Percentiles rank a stretch among this genome's conserved stretches.
Conservation (phyloP, 2,329 filamentous ascomycete genomes). For the Neonectria hederae region DNA sequence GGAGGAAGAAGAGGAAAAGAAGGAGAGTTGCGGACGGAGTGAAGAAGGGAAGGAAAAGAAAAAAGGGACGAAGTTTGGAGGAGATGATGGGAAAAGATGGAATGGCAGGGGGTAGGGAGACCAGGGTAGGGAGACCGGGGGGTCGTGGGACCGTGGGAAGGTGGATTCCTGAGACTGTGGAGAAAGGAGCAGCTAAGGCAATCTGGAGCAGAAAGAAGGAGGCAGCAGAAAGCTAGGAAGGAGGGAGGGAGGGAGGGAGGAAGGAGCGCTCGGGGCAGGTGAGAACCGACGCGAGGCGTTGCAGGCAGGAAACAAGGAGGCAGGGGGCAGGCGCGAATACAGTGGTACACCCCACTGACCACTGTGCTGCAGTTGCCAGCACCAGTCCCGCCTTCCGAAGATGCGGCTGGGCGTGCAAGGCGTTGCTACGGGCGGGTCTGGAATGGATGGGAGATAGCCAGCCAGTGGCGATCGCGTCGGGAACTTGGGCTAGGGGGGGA, state of each 20-base stretch:
- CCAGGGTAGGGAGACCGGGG: constrained; percentile 4
- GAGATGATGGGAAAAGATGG: constrained; percentile 11
- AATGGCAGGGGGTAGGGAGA: constrained; percentile 14
- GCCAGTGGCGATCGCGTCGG: neutral
- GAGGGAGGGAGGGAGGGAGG: constrained; percentile 9
- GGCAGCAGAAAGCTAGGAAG: neutral
- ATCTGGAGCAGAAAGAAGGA: constrained; percentile 15
- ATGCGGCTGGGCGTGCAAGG: neutral
- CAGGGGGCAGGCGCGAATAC: neutral
- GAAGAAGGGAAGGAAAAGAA: constrained; percentile 18
- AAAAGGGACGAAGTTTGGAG: constrained; percentile 27
- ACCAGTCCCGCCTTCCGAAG: neutral
- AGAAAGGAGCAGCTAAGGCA: neutral
- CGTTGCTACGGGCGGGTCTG: neutral
- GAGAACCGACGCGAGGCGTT: neutral
- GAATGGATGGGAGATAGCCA: neutral
- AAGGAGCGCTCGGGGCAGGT: neutral
- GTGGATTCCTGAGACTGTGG: too few species aligned
- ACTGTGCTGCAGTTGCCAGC: neutral
- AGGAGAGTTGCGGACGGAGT: constrained; percentile 30
- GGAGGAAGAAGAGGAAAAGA: constrained; percentile 19
- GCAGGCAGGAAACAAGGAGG: neutral
- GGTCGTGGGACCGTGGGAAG: neutral
- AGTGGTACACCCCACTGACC: neutral
- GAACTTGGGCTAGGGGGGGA: neutral